phyloP scores from a whole-genome alignment of 2,329 filamentous ascomycete species.

The Monosporascus cannonballus region DNA sequence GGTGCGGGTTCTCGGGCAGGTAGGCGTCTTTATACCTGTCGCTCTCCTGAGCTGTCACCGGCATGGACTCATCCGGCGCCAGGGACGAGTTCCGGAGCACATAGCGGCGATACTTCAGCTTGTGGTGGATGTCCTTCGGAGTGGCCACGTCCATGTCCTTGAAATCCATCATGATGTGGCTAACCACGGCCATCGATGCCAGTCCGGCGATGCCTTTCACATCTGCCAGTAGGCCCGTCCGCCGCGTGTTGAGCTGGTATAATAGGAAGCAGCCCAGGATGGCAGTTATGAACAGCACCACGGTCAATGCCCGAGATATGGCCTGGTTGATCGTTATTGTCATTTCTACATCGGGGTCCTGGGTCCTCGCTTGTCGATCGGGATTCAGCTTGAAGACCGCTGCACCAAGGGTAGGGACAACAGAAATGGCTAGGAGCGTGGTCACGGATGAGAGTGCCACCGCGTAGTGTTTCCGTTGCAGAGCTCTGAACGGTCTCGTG shows the following conservation, averaged over 20 bases:
- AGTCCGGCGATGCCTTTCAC: slow-evolving; percentile 69
- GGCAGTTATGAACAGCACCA: slow-evolving; percentile 51
- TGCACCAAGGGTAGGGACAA: slow-evolving; percentile 63
- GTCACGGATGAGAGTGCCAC: slow-evolving; percentile 61
- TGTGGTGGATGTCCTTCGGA: slow-evolving; percentile 60
- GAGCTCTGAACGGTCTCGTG: slow-evolving; percentile 56
- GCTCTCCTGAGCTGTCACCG: slow-evolving; percentile 32
- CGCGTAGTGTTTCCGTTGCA: slow-evolving; percentile 59
- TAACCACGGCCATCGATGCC: slow-evolving; percentile 68
- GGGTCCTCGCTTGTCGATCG: slow-evolving; percentile 36
- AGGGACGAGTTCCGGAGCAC: slow-evolving; percentile 65
- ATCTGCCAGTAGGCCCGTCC: slow-evolving; percentile 60
- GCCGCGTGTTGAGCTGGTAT: slow-evolving; percentile 54
- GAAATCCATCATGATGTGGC: slow-evolving; percentile 69
- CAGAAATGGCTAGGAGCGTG: slow-evolving; percentile 58
- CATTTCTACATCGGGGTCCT: slow-evolving; percentile 40
- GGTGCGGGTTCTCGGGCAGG: slow-evolving; percentile 57
- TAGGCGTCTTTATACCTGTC: slow-evolving; percentile 44
- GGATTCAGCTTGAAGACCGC: slow-evolving; percentile 55
- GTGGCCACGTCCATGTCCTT: slow-evolving; percentile 63
- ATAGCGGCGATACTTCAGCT: slow-evolving; percentile 61
- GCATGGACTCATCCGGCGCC: slow-evolving; percentile 53
- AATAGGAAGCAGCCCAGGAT: slow-evolving; percentile 51
- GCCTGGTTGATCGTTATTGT: slow-evolving; percentile 47
- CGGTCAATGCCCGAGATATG: slow-evolving; percentile 58